phyloP scores from a whole-genome alignment of 2,329 filamentous ascomycete species.

The Pseudohalonectria lignicola region DNA sequence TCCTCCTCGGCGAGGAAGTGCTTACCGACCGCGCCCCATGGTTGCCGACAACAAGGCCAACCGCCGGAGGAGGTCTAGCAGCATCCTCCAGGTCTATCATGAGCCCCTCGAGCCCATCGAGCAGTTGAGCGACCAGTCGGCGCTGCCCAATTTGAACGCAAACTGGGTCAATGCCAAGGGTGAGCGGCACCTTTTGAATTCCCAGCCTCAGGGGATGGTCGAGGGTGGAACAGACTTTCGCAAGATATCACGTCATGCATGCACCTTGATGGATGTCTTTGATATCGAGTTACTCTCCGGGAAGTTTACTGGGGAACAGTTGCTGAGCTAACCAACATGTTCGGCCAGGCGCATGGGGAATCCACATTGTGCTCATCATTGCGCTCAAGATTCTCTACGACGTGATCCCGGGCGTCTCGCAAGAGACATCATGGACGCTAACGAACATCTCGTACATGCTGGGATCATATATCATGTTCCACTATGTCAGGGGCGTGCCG shows the following conservation, averaged over 20 bases:
- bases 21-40: constrained; percentile 44
- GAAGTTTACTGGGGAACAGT: too few relatives aligned
- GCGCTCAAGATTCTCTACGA: constrained; percentile 94
- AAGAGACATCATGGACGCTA: constrained; percentile 97
- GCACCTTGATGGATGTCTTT: too few relatives aligned
- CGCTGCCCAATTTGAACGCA: constrained; percentile 89
- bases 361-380: constrained; percentile 87
- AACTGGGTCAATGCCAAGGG: constrained; percentile 99
- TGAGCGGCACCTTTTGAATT: too few relatives aligned
- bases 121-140: constrained; percentile 93
- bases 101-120: constrained; percentile 94
- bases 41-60: constrained; percentile 54
- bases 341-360: constrained; percentile 87
- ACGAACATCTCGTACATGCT: constrained; percentile 99
- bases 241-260: too few relatives aligned
- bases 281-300: too few relatives aligned
- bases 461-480: constrained; percentile 98
- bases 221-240: too few relatives aligned
- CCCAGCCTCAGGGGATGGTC: too few relatives aligned
- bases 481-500: constrained; percentile 93
- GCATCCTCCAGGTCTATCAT: constrained; percentile 83
- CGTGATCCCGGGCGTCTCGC: constrained; percentile 89
- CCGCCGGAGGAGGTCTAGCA: constrained; percentile 89
- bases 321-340: not conserved
- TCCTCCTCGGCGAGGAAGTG: constrained; percentile 49